A percentile compares a stretch with the other conserved stretches of the same genome.
Evolutionary conservation across 352 stramenopile genomes (phyloP).

Genomic region (Phytopythium chamaehyphon): DNA sequence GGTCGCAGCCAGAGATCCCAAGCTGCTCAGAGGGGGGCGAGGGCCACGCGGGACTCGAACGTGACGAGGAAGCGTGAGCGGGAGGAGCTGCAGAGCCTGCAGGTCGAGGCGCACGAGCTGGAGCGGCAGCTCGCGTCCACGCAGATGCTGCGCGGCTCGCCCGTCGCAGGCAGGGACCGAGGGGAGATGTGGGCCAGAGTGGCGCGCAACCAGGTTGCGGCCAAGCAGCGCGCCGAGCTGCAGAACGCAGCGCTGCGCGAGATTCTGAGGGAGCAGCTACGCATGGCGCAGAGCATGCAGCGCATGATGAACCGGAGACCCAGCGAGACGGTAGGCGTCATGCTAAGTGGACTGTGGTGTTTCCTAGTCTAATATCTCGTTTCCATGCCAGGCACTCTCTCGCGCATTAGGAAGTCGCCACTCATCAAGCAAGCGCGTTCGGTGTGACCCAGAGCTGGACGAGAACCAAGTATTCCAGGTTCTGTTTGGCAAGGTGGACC

Average conservation of each 20-base stretch:
- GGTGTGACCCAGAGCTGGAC: background rate
- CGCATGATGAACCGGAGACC: background rate
- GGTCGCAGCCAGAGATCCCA: too few relatives aligned
- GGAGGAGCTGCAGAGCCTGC: conserved; percentile 1
- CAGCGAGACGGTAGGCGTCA: background rate
- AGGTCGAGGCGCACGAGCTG: background rate
- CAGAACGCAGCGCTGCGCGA: conserved; percentile 7
- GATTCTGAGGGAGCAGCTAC: conserved; percentile 2
- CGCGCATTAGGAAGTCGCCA: background rate
- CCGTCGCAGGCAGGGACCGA: background rate
- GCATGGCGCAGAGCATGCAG: conserved; percentile 2
- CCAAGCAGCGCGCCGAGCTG: conserved; percentile 7
- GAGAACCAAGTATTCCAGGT: background rate
- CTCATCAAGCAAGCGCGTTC: background rate
- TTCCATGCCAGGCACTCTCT: background rate
- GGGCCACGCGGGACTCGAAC: background rate
- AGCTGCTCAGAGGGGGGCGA: background rate
- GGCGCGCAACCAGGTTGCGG: background rate
- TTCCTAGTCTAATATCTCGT: too few relatives aligned
- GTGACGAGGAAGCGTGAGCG: conserved; percentile 7
- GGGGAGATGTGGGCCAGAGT: background rate
- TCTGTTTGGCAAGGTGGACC: conserved; percentile 1
- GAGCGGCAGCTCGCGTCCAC: background rate
- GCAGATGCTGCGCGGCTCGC: background rate
- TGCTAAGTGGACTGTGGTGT: too few relatives aligned